These are phyloP conservation scores for Colletotrichum tamarilloi DNA, from an alignment of 2,329 filamentous ascomycete genomes.

Conservation along the genomic window DNA sequence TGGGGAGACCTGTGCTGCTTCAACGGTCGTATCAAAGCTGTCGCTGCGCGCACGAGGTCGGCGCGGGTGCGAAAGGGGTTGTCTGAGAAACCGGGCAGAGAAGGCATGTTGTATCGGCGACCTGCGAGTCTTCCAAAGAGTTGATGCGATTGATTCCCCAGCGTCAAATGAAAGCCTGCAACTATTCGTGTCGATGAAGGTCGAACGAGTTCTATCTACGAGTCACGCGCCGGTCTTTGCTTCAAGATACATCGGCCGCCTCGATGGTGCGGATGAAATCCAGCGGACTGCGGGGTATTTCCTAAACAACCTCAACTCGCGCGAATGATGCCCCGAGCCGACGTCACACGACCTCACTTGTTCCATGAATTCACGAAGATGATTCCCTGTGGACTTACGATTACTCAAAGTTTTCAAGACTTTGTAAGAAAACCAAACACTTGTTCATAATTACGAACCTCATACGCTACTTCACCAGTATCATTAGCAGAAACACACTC, in stretches of 20 bases:
- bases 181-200: no score
- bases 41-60: conserved; percentile 42
- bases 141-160: neutral
- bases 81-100: conserved; percentile 45
- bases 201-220: no score
- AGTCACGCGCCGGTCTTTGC: no score
- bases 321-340: neutral
- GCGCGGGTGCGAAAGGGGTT: conserved; percentile 44
- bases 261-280: neutral
- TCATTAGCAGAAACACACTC: neutral
- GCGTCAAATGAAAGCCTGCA: neutral
- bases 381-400: neutral
- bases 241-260: neutral
- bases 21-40: conserved; percentile 42
- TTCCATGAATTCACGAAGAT: neutral
- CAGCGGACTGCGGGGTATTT: conserved; percentile 11
- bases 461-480: neutral
- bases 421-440: neutral
- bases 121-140: no score
- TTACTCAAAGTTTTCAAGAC: neutral
- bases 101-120: conserved; percentile 37
- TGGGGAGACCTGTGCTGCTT: conserved; percentile 42
- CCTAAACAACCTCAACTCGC: neutral
- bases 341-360: neutral
- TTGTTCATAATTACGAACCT: neutral